A percentile compares a stretch with the other conserved stretches of the same genome.
Conservation (phyloP, 1,284 basidiomycete genomes). For the Exobasidium cylindrosporum region DNA sequence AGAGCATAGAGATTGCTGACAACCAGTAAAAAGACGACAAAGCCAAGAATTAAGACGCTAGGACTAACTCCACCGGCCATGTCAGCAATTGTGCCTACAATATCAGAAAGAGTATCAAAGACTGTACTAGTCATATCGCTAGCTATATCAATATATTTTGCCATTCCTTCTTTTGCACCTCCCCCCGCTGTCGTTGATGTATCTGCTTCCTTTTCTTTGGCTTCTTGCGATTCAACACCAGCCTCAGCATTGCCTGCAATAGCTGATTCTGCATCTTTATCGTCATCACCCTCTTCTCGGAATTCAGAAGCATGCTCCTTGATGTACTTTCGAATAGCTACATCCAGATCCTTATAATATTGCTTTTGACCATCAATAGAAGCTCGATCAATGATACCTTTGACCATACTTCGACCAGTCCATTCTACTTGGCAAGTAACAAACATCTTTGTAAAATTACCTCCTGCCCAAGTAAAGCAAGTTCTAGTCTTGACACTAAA, state of each 20-base stretch:
- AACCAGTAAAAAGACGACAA: constrained; percentile 51
- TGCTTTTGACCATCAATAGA: constrained; percentile 90
- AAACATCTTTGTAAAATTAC: constrained; percentile 71
- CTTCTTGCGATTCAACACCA: constrained; percentile 7
- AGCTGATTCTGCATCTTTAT: constrained; percentile 43
- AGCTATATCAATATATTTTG: not conserved
- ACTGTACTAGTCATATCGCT: constrained; percentile 5
- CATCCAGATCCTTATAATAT: constrained; percentile 81
- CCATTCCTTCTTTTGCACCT: constrained; percentile 1
- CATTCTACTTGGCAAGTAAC: constrained; percentile 93
- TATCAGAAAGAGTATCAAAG: constrained; percentile 20
- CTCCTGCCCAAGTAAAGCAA: constrained; percentile 88
- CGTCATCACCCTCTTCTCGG: constrained; percentile 71
- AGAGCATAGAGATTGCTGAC: constrained; percentile 56
- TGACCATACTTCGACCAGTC: constrained; percentile 93
- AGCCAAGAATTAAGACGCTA: constrained; percentile 35
- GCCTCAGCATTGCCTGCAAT: constrained; percentile 14
- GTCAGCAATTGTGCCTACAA: constrained; percentile 28
- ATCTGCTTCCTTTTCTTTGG: constrained; percentile 4
- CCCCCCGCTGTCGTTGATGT: not conserved
- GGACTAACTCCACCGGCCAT: constrained; percentile 28
- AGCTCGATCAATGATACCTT: constrained; percentile 87
- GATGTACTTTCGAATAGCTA: constrained; percentile 74
- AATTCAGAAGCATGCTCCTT: constrained; percentile 84
- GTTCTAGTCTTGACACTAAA: constrained; percentile 91